Conservation (phyloP, 805 yeast genomes). For the Spathaspora hagerdaliae region DNA sequence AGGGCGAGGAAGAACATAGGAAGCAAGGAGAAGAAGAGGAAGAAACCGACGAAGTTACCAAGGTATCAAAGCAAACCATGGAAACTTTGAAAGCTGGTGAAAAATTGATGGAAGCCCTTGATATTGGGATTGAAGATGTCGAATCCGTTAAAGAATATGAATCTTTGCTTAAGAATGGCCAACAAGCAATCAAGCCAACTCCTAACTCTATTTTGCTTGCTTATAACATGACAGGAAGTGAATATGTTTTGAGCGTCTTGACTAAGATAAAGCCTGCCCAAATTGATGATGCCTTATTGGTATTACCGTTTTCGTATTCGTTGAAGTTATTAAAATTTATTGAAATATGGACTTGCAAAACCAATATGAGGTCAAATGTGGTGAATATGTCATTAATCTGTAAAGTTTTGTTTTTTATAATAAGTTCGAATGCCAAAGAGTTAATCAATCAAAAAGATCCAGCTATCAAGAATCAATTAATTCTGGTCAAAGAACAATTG, state of each 20-base stretch:
- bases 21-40: slow-evolving; percentile 28
- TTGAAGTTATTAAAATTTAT: slow-evolving; percentile 67
- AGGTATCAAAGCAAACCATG: slow-evolving; percentile 76
- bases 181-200: slow-evolving; percentile 52
- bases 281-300: slow-evolving; percentile 87
- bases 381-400: slow-evolving; percentile 63
- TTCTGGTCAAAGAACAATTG: slow-evolving; percentile 58
- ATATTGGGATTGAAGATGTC: slow-evolving; percentile 71
- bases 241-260: slow-evolving; percentile 72
- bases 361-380: slow-evolving; percentile 36
- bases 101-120: slow-evolving; percentile 85
- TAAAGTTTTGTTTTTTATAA: slow-evolving; percentile 69
- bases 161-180: slow-evolving; percentile 33
- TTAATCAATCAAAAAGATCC: slow-evolving; percentile 67
- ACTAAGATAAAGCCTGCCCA: slow-evolving; percentile 75
- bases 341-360: slow-evolving; percentile 62
- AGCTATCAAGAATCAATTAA: slow-evolving; percentile 58
- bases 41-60: slow-evolving; percentile 50
- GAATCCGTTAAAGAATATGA: slow-evolving; percentile 50
- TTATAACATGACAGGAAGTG: slow-evolving; percentile 64
- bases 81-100: slow-evolving; percentile 96
- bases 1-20: slow-evolving; percentile 41
- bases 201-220: slow-evolving; percentile 74
- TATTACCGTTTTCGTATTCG: slow-evolving; percentile 85
- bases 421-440: slow-evolving; percentile 75